phyloP scores from a whole-genome alignment of 129 eudicot genomes.

The Centrapalus pauciflorus region DNA sequence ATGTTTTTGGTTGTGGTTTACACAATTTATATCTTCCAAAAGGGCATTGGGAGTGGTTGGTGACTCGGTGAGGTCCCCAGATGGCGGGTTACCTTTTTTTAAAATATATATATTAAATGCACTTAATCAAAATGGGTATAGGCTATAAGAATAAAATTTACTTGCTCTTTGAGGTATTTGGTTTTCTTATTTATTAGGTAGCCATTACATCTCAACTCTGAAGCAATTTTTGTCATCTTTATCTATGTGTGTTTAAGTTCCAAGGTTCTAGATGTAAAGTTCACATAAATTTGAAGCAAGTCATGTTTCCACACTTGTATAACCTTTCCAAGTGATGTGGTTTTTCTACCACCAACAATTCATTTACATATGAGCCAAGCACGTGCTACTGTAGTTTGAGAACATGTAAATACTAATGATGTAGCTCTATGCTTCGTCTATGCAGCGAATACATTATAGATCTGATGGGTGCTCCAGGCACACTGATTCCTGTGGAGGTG shows the following conservation, averaged over 20 bases:
- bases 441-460: slow-evolving; percentile 94
- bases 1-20: no score
- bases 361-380: not conserved
- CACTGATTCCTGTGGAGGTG: slow-evolving; percentile 88
- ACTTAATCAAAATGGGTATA: not conserved
- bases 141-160: not conserved
- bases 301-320: not conserved
- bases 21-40: no score
- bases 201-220: not conserved
- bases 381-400: not conserved
- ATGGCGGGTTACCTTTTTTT: no score
- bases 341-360: not conserved
- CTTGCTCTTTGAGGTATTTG: not conserved
- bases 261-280: not conserved
- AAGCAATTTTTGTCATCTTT: not conserved
- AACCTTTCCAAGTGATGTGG: not conserved
- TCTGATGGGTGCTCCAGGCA: slow-evolving; percentile 97
- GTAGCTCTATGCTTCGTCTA: slow-evolving; percentile 20
- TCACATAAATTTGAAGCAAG: not conserved
- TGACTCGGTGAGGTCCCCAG: no score
- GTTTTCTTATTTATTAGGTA: not conserved
- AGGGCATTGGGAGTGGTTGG: no score
- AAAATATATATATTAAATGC: no score
- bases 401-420: slow-evolving; percentile 4
- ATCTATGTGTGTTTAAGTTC: not conserved